Percentiles rank a stretch among this genome's conserved stretches.
Evolutionary conservation across 1,284 basidiomycete species (phyloP).

Genomic region (Cutaneotrichosporon sp.): DNA sequence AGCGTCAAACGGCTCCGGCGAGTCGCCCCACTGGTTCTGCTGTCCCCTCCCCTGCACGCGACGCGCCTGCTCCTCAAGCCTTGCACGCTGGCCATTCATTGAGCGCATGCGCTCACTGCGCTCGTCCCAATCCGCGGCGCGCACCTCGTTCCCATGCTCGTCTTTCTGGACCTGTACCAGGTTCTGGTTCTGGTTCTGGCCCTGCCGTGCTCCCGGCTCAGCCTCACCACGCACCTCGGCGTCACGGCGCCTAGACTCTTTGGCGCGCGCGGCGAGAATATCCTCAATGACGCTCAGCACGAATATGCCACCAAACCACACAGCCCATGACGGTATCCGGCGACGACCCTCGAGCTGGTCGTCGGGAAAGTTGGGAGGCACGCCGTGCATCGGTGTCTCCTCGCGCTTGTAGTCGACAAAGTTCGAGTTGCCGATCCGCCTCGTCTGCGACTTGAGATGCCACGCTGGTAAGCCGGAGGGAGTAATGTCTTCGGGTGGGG

Average conservation of each 20-base stretch:
- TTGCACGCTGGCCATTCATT: neutral
- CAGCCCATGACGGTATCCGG: neutral
- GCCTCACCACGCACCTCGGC: neutral
- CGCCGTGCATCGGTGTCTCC: neutral
- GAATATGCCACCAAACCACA: neutral
- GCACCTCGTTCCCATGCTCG: neutral
- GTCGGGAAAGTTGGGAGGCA: slow-evolving; percentile 5
- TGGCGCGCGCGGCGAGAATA: neutral
- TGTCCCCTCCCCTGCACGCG: neutral
- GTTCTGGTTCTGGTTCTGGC: too few species aligned
- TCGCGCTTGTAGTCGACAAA: neutral
- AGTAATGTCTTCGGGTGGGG: neutral
- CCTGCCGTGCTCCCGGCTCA: neutral
- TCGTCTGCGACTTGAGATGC: neutral
- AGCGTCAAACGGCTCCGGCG: neutral
- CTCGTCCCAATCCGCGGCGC: neutral
- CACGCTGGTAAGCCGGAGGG: neutral
- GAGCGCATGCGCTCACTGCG: neutral
- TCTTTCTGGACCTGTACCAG: neutral
- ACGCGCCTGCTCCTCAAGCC: neutral
- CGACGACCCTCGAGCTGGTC: neutral
- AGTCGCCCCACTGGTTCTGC: slow-evolving; percentile 1
- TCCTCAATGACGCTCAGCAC: neutral
- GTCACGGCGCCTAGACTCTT: neutral
- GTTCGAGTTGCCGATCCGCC: neutral